Evolutionary conservation across 1,284 basidiomycete species (phyloP), one percentile per base, ranked within the genome.

Genomic region (Coriolopsis trogii): DNA sequence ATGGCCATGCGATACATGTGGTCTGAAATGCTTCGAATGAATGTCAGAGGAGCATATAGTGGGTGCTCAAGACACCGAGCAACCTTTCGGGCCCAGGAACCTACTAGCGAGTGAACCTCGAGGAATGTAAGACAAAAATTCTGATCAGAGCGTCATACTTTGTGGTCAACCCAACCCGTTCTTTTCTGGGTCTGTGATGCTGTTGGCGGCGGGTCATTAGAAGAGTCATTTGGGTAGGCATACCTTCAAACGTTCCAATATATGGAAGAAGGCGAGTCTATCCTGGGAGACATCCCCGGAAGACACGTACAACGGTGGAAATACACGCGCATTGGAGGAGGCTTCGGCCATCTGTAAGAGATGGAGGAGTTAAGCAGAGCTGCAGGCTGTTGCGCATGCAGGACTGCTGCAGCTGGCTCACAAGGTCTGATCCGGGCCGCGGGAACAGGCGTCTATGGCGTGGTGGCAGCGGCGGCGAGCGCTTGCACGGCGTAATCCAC

Each of bases 1-100:
- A 98, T 71, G 2, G 93, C 89, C 96, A 98, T 98, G 48, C 96
- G 81, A 69, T 97, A 96, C 95, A 97, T 98, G 67, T 98, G 95
- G 68, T 98, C 95, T 3, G 93, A 87, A 56, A 98, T 96, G 61
- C 93, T 95, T 34, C 6, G n/a, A 16, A n/a, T 13, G n/a, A 34
- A 10, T 16, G 39, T 34, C 33, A 34, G n/a, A 7, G n/a, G n/a
- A n/a, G n/a, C n/a, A n/a, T n/a, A n/a, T n/a, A n/a, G n/a, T n/a
- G n/a, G n/a, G n/a, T n/a, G n/a, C n/a, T 34, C n/a, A 4, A 4
- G 8, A 13, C 13, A 34, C 10, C n/a, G 7, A 34, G 10, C 5
- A 12, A 91, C 92, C 91, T 93, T 71, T 95, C 93, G 4, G 91
- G 78, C 58, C 81, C 77, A 21, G 84, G 79, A 23, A 95, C 83